Evolutionary conservation across 768 basidiomycete species (phyloP).

Genomic region (Neoboletus brunneissimus): DNA sequence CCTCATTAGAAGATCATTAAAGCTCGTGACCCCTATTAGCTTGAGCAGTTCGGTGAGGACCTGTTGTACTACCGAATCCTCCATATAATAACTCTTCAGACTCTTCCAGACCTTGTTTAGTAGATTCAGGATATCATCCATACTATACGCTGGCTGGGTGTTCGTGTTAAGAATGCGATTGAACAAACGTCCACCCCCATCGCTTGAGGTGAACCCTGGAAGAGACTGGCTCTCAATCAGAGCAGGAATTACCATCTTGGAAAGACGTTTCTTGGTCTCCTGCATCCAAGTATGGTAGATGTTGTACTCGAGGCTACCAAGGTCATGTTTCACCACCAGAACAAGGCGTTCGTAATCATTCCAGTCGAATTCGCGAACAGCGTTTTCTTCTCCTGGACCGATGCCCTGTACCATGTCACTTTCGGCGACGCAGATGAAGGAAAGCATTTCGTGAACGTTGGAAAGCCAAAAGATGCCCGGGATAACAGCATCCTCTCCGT

Average conservation of each 20-base stretch:
- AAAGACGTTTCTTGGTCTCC: conserved; percentile 92
- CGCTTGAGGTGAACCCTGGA: conserved; percentile 95
- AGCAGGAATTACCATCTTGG: conserved; percentile 99
- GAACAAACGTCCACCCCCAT: conserved; percentile 90
- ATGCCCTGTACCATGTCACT: conserved; percentile 98
- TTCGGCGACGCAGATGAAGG: conserved; percentile 98
- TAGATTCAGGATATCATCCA: conserved; percentile 97
- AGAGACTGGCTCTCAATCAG: conserved; percentile 96
- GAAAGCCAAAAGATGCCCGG: conserved; percentile 99
- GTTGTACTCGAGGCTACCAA: conserved; percentile 98
- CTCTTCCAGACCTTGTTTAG: conserved; percentile 98
- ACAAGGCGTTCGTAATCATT: conserved; percentile 94
- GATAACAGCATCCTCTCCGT: conserved; percentile 90
- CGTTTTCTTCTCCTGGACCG: conserved; percentile 91
- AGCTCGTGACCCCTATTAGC: conserved; percentile 93
- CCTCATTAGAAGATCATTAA: conserved; percentile 98
- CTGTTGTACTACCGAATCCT: conserved; percentile 94
- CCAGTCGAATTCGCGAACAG: conserved; percentile 94
- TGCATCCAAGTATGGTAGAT: conserved; percentile 99
- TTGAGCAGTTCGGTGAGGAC: conserved; percentile 93
- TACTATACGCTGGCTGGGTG: conserved; percentile 85
- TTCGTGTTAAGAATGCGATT: conserved; percentile 87
- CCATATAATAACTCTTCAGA: conserved; percentile 97
- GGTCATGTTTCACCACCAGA: conserved; percentile 97
- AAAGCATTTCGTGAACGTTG: conserved; percentile 98